Evolutionary conservation across 768 basidiomycete genomes (phyloP).

Genomic region (Macrolepiota fuliginosa): DNA sequence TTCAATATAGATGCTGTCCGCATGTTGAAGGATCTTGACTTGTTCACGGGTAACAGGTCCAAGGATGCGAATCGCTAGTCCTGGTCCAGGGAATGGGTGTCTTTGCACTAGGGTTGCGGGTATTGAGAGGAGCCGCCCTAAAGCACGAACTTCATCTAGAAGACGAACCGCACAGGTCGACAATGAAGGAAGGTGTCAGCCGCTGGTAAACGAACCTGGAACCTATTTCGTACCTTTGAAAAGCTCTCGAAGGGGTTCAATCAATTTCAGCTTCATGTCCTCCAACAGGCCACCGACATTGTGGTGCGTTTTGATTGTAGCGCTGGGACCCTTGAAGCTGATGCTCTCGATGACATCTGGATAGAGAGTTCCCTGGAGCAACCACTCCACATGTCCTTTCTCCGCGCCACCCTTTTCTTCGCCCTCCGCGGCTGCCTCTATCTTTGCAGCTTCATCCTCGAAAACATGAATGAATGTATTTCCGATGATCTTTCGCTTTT

Average conservation of each 20-base stretch:
- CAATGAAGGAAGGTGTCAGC: background rate
- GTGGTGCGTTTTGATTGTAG: slow-evolving; percentile 99
- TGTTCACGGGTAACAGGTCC: slow-evolving; percentile 94
- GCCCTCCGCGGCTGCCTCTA: slow-evolving; percentile 78
- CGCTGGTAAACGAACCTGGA: slow-evolving; percentile 8
- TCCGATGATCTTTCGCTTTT: slow-evolving; percentile 97
- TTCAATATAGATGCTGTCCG: slow-evolving; percentile 95
- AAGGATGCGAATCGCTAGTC: slow-evolving; percentile 95
- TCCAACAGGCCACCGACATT: slow-evolving; percentile 95
- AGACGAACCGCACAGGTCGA: slow-evolving; percentile 10
- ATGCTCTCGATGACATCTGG: slow-evolving; percentile 99
- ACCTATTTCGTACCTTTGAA: slow-evolving; percentile 78
- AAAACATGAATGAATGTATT: slow-evolving; percentile 99
- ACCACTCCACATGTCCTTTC: slow-evolving; percentile 95
- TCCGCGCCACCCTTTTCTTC: slow-evolving; percentile 70
- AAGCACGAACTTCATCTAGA: slow-evolving; percentile 90
- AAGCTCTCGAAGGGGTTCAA: slow-evolving; percentile 94
- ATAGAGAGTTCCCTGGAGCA: slow-evolving; percentile 96
- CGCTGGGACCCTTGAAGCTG: slow-evolving; percentile 98
- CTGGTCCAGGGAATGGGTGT: slow-evolving; percentile 98
- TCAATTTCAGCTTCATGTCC: slow-evolving; percentile 98
- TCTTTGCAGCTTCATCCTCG: slow-evolving; percentile 87
- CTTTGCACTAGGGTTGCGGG: slow-evolving; percentile 92
- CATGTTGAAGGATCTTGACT: slow-evolving; percentile 86
- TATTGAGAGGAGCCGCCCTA: slow-evolving; percentile 89